phyloP scores from a whole-genome alignment of 169 alveolate genomes.

The Perkinsus marinus region DNA sequence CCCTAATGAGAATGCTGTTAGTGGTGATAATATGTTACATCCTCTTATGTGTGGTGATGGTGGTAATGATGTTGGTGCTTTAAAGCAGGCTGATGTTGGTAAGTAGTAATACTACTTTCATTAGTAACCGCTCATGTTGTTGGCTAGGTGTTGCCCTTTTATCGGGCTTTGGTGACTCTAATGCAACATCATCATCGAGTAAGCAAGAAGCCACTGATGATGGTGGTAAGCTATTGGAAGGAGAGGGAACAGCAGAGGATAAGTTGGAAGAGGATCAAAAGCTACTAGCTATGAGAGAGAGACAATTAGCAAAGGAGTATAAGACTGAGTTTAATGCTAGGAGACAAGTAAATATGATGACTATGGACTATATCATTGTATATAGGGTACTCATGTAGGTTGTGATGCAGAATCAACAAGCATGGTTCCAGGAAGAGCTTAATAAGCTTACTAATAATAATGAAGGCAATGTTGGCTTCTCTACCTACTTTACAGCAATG shows the following conservation, averaged over 20 bases:
- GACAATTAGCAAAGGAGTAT: background rate
- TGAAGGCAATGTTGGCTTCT: background rate
- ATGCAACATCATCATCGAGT: background rate
- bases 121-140: no score
- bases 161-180: background rate
- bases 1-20: background rate
- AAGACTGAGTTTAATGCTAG: background rate
- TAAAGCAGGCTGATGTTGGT: background rate
- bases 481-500: background rate
- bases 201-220: background rate
- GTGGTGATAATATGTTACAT: background rate
- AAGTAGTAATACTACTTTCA: no score
- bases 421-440: background rate
- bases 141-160: background rate
- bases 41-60: background rate
- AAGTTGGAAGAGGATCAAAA: background rate
- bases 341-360: background rate
- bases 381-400: background rate
- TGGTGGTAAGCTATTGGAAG: background rate
- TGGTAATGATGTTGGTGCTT: background rate
- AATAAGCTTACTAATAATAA: background rate
- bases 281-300: background rate
- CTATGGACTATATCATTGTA: background rate
- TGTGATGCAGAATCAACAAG: background rate
- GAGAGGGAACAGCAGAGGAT: background rate